phyloP scores from a whole-genome alignment of 2,329 filamentous ascomycete genomes.

The Cladophialophora carrionii region DNA sequence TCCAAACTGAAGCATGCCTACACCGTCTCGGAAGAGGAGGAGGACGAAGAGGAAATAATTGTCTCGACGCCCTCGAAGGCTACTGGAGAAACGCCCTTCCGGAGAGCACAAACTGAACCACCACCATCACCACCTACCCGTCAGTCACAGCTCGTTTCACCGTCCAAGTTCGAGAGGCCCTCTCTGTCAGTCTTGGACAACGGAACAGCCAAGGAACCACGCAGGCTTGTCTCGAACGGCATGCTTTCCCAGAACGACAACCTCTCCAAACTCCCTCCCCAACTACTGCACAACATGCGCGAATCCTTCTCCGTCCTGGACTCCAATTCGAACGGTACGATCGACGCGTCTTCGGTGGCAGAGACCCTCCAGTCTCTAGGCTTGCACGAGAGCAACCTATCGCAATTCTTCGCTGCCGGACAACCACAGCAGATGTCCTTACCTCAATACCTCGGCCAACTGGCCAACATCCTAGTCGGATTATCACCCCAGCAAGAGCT shows the following conservation, averaged over 20 bases:
- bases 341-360: constrained; percentile 79
- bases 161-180: constrained; percentile 16
- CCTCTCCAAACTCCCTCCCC: constrained; percentile 65
- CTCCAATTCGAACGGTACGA: constrained; percentile 79
- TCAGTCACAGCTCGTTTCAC: background rate
- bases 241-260: constrained; percentile 42
- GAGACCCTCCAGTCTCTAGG: constrained; percentile 74
- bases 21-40: constrained; percentile 47
- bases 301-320: constrained; percentile 95
- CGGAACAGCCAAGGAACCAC: constrained; percentile 11
- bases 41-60: constrained; percentile 39
- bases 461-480: constrained; percentile 73
- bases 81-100: constrained; percentile 40
- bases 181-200: constrained; percentile 1
- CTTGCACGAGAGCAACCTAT: constrained; percentile 74
- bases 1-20: constrained; percentile 54
- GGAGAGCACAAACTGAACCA: constrained; percentile 41
- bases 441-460: constrained; percentile 79
- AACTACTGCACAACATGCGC: constrained; percentile 82
- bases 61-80: constrained; percentile 49
- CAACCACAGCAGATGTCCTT: constrained; percentile 75
- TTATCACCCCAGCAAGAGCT: constrained; percentile 80
- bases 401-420: constrained; percentile 78
- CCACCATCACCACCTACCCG: constrained; percentile 46
- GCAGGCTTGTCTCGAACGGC: constrained; percentile 27